Base-by-base conservation (phyloP, 2,329 filamentous ascomycete genomes). In the Cladosporium cucumerinum region DNA sequence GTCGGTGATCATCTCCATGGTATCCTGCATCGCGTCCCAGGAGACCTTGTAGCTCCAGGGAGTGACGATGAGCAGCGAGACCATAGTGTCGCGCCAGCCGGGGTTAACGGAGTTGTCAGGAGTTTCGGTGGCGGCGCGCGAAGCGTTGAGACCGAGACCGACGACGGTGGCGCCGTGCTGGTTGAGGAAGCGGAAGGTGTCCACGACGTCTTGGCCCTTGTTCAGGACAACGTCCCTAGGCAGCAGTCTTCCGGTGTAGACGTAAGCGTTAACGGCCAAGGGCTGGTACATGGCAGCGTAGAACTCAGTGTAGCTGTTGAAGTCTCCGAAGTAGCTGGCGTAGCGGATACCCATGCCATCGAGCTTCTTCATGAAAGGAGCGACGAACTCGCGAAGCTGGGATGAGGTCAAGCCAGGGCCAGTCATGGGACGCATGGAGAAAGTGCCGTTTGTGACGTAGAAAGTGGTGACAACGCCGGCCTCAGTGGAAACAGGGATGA, bases 371-470 rank as follows among this genome's bases (percentile, higher is more conserved):
- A 74, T 73, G 66, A 84, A 82, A 2, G 83, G 81, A 3, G 74
- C 68, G 21, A 87, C 72, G 21, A 84, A 78, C 1, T 69, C 67
- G 46, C 78, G 69, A 14, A 85, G 76, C 48, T 85, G 68, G 7
- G 68, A 71, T 2, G 77, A 72, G 2, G 78, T 79, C 64, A 82
- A 80, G 69, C 79, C 78, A 43, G 81, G 84, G 0, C 78, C 81
- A 0, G 81, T 85, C 30, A 85, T 68, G 5, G 81, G 79, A 1
- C 75, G 74, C 26, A 87, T 73, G 30, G 72, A 71, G 32, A 80
- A 79, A 69, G 84, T 85, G 1, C 81, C 80, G 67, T 80, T 83
- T 5, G 86, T 77, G 66, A 84, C 80, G 67, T 78, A 79, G 72
- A 82, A 58, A 18, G 58, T 61, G 32, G 78, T 73, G 76, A 81